Evolutionary conservation across 2,329 filamentous ascomycete genomes (phyloP).

Genomic region (Didymella sp.): DNA sequence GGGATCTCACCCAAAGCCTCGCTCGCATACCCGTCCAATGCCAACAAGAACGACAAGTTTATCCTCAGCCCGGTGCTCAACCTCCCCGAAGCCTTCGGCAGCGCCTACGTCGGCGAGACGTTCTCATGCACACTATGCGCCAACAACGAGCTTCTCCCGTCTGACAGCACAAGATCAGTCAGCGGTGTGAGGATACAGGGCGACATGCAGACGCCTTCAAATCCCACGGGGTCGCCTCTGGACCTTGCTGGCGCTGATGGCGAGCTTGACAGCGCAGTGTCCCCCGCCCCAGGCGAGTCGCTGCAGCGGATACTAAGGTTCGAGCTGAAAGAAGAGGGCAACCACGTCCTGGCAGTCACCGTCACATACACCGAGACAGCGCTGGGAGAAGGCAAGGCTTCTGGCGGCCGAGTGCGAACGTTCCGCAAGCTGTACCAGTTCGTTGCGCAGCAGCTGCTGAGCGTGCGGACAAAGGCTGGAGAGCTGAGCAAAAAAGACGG

Average conservation of each 20-base stretch:
- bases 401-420: constrained; percentile 72
- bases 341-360: constrained; percentile 90
- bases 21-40: constrained; percentile 70
- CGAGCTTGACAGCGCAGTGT: constrained; percentile 35
- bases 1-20: constrained; percentile 64
- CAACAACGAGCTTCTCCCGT: constrained; percentile 76
- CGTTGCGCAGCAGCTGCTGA: constrained; percentile 85
- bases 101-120: constrained; percentile 92
- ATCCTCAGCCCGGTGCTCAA: constrained; percentile 71
- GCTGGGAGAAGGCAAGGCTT: constrained; percentile 57
- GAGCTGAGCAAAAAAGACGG: constrained; percentile 59
- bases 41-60: constrained; percentile 59
- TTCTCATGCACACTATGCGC: constrained; percentile 94
- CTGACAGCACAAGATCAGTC: constrained; percentile 58
- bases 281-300: constrained; percentile 67
- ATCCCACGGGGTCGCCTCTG: constrained; percentile 68
- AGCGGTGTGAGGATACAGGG: constrained; percentile 83
- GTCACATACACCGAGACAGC: constrained; percentile 91
- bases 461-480: constrained; percentile 88
- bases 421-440: constrained; percentile 98
- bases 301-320: constrained; percentile 84
- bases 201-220: constrained; percentile 92
- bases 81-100: constrained; percentile 88
- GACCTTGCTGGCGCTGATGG: constrained; percentile 59
- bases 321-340: constrained; percentile 91